Percentiles rank a stretch among this genome's conserved stretches.
phyloP scores from a whole-genome alignment of 441 rosid species.

The Sinapis alba region DNA sequence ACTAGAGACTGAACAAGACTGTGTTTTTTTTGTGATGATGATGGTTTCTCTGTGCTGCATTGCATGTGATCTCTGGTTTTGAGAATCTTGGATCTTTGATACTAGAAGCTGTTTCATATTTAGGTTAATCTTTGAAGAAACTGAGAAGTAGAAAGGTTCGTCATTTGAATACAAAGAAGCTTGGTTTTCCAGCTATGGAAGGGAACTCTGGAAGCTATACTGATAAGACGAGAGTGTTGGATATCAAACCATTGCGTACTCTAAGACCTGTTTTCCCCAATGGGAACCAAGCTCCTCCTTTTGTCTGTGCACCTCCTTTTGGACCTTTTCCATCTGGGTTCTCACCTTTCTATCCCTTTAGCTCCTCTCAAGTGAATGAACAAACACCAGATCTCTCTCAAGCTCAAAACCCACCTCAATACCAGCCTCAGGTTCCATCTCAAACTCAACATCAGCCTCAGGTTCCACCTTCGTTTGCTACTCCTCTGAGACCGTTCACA shows the following conservation, averaged over 20 bases:
- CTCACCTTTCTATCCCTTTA: slow-evolving; percentile 67
- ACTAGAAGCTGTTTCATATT: slow-evolving; percentile 6
- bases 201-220: slow-evolving; percentile 2
- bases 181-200: slow-evolving; percentile 22
- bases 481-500: slow-evolving; percentile 46
- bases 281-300: slow-evolving; percentile 47
- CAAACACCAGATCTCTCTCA: slow-evolving; percentile 44
- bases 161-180: neutral
- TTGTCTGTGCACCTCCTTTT: slow-evolving; percentile 50
- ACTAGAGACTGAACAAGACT: neutral
- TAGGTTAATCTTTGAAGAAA: neutral
- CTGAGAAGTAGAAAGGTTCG: neutral
- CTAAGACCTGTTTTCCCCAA: slow-evolving; percentile 62
- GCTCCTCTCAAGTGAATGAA: slow-evolving; percentile 36
- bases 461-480: slow-evolving; percentile 1
- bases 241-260: slow-evolving; percentile 66
- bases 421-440: slow-evolving; percentile 17
- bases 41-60: slow-evolving; percentile 27
- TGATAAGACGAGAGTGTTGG: slow-evolving; percentile 68
- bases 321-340: slow-evolving; percentile 68
- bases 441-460: neutral
- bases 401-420: slow-evolving; percentile 30
- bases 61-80: slow-evolving; percentile 4
- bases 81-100: slow-evolving; percentile 12
- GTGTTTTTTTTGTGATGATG: neutral